These are phyloP conservation scores for Asterophora parasitica DNA, from an alignment of 768 basidiomycete species.

Conservation along the genomic window DNA sequence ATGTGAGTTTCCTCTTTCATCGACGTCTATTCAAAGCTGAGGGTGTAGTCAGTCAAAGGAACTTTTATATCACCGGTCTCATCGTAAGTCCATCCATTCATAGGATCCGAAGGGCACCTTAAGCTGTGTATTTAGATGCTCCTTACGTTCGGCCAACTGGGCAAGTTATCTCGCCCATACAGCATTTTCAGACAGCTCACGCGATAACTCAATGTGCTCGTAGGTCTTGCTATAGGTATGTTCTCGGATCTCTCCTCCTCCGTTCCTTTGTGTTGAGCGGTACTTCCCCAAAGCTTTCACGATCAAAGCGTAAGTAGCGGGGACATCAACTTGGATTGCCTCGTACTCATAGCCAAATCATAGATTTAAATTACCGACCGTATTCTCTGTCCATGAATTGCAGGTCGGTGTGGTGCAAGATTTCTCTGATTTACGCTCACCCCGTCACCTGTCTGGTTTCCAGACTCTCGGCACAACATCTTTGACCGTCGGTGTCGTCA, in stretches of 20 bases:
- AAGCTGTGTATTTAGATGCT: constrained; percentile 30
- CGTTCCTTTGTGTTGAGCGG: background rate
- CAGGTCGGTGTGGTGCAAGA: constrained; percentile 30
- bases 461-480: constrained; percentile 50
- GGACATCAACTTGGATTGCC: background rate
- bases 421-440: background rate
- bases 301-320: constrained; percentile 36
- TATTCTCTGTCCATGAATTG: constrained; percentile 40
- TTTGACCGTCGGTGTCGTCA: constrained; percentile 47
- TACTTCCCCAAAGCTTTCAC: constrained; percentile 29
- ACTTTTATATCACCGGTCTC: constrained; percentile 45
- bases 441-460: background rate
- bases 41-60: constrained; percentile 51
- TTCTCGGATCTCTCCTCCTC: background rate
- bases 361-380: constrained; percentile 37
- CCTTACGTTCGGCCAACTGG: constrained; percentile 46
- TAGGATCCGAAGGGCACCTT: background rate
- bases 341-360: background rate
- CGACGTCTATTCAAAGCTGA: background rate
- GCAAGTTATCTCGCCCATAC: constrained; percentile 22
- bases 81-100: constrained; percentile 38
- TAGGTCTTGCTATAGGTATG: constrained; percentile 38
- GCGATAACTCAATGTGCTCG: background rate
- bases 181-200: background rate
- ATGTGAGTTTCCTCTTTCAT: constrained; percentile 34